Evolutionary conservation across 2,329 filamentous ascomycete genomes (phyloP).

Genomic region (Onygenales sp.): DNA sequence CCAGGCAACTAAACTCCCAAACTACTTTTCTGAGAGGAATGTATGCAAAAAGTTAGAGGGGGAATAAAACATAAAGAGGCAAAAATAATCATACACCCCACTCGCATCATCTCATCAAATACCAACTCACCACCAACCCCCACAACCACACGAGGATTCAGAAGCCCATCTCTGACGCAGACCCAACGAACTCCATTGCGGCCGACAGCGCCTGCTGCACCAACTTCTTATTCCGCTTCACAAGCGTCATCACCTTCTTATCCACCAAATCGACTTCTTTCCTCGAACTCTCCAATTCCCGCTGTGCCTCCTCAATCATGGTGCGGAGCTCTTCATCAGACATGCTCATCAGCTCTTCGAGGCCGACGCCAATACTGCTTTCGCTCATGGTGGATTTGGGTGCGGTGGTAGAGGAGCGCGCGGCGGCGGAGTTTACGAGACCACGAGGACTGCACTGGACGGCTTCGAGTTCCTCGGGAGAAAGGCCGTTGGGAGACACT

Average conservation of each 20-base stretch:
- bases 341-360: slow-evolving; percentile 34
- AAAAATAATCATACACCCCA: slow-evolving; percentile 6
- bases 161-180: not conserved
- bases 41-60: not conserved
- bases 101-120: not conserved
- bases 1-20: no score
- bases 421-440: not conserved
- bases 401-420: slow-evolving; percentile 1
- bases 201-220: slow-evolving; percentile 30
- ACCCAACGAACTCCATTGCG: slow-evolving; percentile 14
- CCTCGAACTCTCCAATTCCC: slow-evolving; percentile 64
- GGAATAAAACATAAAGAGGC: not conserved
- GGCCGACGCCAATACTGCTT: slow-evolving; percentile 24
- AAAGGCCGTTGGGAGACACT: slow-evolving; percentile 21
- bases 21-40: not conserved
- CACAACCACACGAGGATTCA: not conserved
- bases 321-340: slow-evolving; percentile 30
- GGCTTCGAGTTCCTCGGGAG: slow-evolving; percentile 26
- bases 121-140: not conserved
- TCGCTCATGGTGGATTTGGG: slow-evolving; percentile 27
- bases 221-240: slow-evolving; percentile 35
- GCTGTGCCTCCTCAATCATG: slow-evolving; percentile 34
- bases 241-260: slow-evolving; percentile 32
- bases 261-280: slow-evolving; percentile 51
- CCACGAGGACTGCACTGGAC: slow-evolving; percentile 14